phyloP scores from a whole-genome alignment of 2,329 filamentous ascomycete genomes.

The Penicillium sp. region DNA sequence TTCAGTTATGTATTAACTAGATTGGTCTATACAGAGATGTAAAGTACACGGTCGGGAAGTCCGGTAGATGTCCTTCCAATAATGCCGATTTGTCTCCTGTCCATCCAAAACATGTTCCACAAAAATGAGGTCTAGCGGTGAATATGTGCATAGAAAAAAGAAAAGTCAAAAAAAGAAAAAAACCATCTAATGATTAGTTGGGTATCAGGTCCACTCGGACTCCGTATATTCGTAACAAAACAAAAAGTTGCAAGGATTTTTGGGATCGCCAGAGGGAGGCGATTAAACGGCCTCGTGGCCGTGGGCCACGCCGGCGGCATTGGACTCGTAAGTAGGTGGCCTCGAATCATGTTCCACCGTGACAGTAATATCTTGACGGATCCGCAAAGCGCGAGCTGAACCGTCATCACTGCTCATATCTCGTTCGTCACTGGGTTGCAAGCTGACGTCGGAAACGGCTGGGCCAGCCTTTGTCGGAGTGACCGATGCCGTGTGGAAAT shows the following conservation, averaged over 20 bases:
- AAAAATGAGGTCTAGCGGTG: constrained; percentile 1
- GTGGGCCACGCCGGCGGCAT: constrained; percentile 6
- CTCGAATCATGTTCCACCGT: constrained; percentile 24
- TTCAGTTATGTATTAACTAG: neutral
- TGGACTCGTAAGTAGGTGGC: constrained; percentile 14
- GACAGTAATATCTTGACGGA: constrained; percentile 42
- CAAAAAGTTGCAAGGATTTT: neutral
- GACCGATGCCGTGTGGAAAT: constrained; percentile 27
- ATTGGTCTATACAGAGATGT: neutral
- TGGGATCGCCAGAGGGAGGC: neutral
- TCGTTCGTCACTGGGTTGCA: constrained; percentile 28
- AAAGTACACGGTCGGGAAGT: neutral
- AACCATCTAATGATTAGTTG: constrained; percentile 1
- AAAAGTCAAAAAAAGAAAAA: neutral
- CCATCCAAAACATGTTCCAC: neutral
- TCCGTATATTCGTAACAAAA: constrained; percentile 8
- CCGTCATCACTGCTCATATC: constrained; percentile 36
- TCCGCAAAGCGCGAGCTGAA: constrained; percentile 37
- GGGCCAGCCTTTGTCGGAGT: constrained; percentile 26
- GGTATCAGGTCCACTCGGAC: constrained; percentile 17
- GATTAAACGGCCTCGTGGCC: constrained; percentile 17
- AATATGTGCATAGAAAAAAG: constrained; percentile 16
- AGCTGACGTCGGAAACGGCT: constrained; percentile 28
- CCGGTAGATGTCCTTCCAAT: neutral
- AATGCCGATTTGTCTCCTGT: neutral